Evolutionary conservation across 2,329 filamentous ascomycete genomes (phyloP).

Genomic region (Phoma sp.): DNA sequence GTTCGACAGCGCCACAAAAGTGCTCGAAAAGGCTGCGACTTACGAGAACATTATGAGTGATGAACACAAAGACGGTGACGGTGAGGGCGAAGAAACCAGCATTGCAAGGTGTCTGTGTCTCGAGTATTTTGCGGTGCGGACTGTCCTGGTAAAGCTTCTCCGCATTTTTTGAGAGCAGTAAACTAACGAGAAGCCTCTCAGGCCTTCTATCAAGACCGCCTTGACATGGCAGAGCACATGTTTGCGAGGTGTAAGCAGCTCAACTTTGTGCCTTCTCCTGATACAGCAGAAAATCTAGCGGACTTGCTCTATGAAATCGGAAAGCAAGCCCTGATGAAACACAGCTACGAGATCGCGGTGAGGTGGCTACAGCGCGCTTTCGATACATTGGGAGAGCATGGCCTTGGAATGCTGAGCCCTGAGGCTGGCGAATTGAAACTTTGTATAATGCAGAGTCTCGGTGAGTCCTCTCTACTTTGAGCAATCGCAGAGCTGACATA

Average conservation of each 20-base stretch:
- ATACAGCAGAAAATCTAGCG: constrained; percentile 66
- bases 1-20: constrained; percentile 63
- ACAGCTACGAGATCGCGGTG: constrained; percentile 62
- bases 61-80: constrained; percentile 20
- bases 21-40: constrained; percentile 69
- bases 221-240: constrained; percentile 81
- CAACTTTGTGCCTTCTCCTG: constrained; percentile 53
- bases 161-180: neutral
- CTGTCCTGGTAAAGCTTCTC: constrained; percentile 63
- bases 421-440: constrained; percentile 70
- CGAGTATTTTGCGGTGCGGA: constrained; percentile 71
- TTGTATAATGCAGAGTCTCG: constrained; percentile 66
- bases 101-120: constrained; percentile 55
- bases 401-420: constrained; percentile 62
- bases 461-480: constrained; percentile 26
- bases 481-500: constrained; percentile 11
- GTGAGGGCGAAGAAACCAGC: constrained; percentile 29
- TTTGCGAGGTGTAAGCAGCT: constrained; percentile 64
- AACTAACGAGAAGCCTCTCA: constrained; percentile 41
- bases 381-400: constrained; percentile 62
- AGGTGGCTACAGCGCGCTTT: constrained; percentile 78
- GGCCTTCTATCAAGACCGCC: constrained; percentile 75
- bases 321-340: constrained; percentile 60
- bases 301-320: constrained; percentile 78
- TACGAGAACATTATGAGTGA: constrained; percentile 48